Base-by-base conservation (phyloP, 306 rosid species). In the Mimosa pudica region DNA sequence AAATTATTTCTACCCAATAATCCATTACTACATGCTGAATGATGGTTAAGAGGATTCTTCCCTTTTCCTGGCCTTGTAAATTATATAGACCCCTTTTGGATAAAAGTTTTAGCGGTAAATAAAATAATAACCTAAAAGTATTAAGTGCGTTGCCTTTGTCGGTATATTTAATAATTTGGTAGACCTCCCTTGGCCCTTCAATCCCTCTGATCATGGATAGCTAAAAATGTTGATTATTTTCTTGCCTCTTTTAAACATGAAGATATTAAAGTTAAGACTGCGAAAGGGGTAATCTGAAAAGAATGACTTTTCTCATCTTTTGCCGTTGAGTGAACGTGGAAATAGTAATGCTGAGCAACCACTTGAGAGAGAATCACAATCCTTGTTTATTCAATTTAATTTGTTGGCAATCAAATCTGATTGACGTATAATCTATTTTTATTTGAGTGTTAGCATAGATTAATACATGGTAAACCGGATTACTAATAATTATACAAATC, bases 291-390 rank as follows among this genome's bases (percentile, higher is more conserved):
- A 38, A 64, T 51, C 10, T 12, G 62, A 54, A 77, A 74, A 79
- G 73, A 74, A 74, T 79, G 51, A 11, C 73, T 24, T 71, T 81
- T 78, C 42, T 14, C 16, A 51, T 51, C 51, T 71, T 57, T 71
- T 32, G 4, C 62, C 47, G 46, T 70, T 70, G 74, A 24, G 42
- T 12, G 74, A 77, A 60, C 71, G 9, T 77, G 42, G 48, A 73
- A 66, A 68, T 74, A 74, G 60, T 79, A 14, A 14, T 13, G 77
- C 52, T 24, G 54, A 83, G 66, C 30, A 76, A 60, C 80, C 46
- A 63, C 60, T 17, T 67, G 77, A 77, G 60, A 78, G 55, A 68
- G 86, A 78, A 83, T 83, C 80, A 60, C 44, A 78, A 60, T 12
- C 24, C 42, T 66, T 66, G 79, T 70, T 78, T 49, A 51, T 60